A percentile compares a stretch with the other conserved stretches of the same genome.
Conservation (phyloP, 345 rosid genomes). For the Pistacia integerrima region DNA sequence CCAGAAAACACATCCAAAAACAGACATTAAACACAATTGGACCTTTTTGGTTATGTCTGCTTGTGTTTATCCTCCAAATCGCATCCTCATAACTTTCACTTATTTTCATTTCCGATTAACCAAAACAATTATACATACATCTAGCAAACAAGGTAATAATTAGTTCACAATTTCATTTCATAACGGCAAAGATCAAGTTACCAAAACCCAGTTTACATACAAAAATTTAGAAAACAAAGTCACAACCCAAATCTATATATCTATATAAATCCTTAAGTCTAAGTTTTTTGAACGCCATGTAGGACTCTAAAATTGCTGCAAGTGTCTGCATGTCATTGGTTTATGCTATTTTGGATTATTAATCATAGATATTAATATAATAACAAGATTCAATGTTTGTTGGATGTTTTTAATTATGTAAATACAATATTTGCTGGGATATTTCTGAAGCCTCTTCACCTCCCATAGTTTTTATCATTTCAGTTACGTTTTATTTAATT, state of each 20-base stretch:
- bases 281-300: too few relatives aligned
- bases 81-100: background rate
- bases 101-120: background rate
- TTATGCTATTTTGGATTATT: too few relatives aligned
- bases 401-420: too few relatives aligned
- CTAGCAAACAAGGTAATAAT: slow-evolving; percentile 1
- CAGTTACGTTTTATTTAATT: too few relatives aligned
- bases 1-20: slow-evolving; percentile 11
- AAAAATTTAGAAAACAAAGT: slow-evolving; percentile 7
- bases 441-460: too few relatives aligned
- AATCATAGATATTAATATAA: too few relatives aligned
- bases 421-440: too few relatives aligned
- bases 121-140: background rate
- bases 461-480: too few relatives aligned
- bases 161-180: slow-evolving; percentile 6
- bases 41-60: background rate
- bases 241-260: slow-evolving; percentile 10
- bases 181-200: slow-evolving; percentile 18
- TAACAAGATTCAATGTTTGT: too few relatives aligned
- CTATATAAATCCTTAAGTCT: too few relatives aligned
- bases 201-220: slow-evolving; percentile 17
- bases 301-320: too few relatives aligned
- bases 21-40: slow-evolving; percentile 20
- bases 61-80: background rate
- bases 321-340: too few relatives aligned